Evolutionary conservation across 1,139 yeast species (phyloP).

Genomic region (Kluyveromyces sp.): DNA sequence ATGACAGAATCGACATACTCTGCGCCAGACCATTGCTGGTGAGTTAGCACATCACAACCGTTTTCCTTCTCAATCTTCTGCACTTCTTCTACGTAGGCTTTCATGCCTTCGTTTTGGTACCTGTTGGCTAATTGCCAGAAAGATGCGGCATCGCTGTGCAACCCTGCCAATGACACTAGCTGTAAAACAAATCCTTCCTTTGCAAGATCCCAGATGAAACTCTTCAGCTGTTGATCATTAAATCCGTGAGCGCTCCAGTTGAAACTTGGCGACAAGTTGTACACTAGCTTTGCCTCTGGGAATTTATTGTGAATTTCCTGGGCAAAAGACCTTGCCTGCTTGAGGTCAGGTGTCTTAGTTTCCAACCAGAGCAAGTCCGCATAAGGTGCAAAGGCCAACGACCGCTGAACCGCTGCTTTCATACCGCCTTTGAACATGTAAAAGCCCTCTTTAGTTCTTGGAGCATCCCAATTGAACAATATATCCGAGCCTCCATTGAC

Average conservation of each 20-base stretch:
- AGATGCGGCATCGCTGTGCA: slow-evolving; percentile 45
- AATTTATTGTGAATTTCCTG: slow-evolving; percentile 38
- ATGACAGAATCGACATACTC: slow-evolving; percentile 44
- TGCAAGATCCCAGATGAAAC: slow-evolving; percentile 49
- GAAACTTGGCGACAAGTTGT: slow-evolving; percentile 52
- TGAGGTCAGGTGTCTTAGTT: slow-evolving; percentile 48
- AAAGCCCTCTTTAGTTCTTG: slow-evolving; percentile 52
- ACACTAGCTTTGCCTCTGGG: slow-evolving; percentile 52
- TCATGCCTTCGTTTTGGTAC: slow-evolving; percentile 48
- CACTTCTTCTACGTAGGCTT: slow-evolving; percentile 47
- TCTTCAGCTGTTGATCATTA: slow-evolving; percentile 38
- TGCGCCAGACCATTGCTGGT: slow-evolving; percentile 57
- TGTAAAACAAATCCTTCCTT: slow-evolving; percentile 49
- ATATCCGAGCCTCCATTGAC: slow-evolving; percentile 33
- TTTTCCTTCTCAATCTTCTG: slow-evolving; percentile 41
- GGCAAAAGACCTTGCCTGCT: slow-evolving; percentile 47
- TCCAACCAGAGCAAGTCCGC: slow-evolving; percentile 55
- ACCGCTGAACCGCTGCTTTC: slow-evolving; percentile 48
- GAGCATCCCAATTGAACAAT: slow-evolving; percentile 51
- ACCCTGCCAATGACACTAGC: slow-evolving; percentile 49
- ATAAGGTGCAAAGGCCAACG: slow-evolving; percentile 48
- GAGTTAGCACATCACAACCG: slow-evolving; percentile 48
- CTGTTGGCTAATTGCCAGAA: slow-evolving; percentile 43
- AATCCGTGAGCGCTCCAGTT: slow-evolving; percentile 55
- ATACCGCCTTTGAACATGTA: slow-evolving; percentile 44